Evolutionary conservation across 169 alveolate species (phyloP), one percentile per base, ranked within the genome.

Genomic region (Eimeria brunetti): DNA sequence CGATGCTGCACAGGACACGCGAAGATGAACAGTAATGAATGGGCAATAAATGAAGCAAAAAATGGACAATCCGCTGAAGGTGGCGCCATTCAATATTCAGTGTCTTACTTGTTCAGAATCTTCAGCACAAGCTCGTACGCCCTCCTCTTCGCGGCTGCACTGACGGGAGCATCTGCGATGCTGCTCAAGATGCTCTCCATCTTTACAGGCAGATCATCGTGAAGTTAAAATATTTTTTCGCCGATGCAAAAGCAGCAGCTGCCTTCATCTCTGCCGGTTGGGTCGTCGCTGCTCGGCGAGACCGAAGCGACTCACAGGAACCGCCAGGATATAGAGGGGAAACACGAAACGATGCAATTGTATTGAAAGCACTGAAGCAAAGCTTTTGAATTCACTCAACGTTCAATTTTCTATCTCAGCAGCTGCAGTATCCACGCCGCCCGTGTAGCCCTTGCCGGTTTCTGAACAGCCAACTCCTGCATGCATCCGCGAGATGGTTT

Each of bases 111-210:
- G n/a, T 81, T 81, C 51, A 81, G 56, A 33, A 81, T 81, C 62
- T 56, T 81, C 46, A 81, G 67, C 71, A 81, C 71, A 5, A 81
- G 71, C 71, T 81, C 89, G 89, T 51, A 81, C 24, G 89, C 89
- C 56, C 71, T n/a, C 51, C 16, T 81, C 71, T 81, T 81, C 1
- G 89, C 49, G 6, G 36, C 67, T 27, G 67, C 75, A 51, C 89
- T 81, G 73, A 81, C 36, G 33, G 89, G 89, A 27, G 89, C 89
- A 38, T 81, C 89, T 12, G 89, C 89, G 71, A 81, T 81, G 51
- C 89, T 51, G 73, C 53, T 51, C 71, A 81, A 56, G 71, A 81
- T 81, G 51, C 73, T 49, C 71, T 81, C 89, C 89, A 81, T 81
- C 71, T 24, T 78, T 41, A 46, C 64, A 46, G 7, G 75, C 41